Evolutionary conservation across 495 filamentous ascomycete species (phyloP), one percentile per base, ranked within the genome.

Genomic region (Aspergillus ellipticus): DNA sequence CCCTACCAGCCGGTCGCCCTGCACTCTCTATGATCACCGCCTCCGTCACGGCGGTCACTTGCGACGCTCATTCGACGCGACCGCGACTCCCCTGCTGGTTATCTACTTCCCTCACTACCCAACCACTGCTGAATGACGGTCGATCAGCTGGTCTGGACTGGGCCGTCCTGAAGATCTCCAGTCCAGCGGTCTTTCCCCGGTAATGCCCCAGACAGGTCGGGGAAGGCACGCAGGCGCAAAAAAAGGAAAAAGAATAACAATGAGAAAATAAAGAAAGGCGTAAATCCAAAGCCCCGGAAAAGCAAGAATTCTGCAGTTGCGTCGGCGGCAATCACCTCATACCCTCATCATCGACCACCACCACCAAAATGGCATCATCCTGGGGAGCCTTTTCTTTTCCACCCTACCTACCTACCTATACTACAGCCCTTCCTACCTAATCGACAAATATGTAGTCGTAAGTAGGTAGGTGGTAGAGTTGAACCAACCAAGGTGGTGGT

Each of bases 61-160:
- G 26, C 41, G 42, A 15, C 10, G 51, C 50, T 54, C 49, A 64
- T 64, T 64, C 57, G 57, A 54, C 49, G 48, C 24, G 31, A 26
- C 29, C 37, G 42, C 43, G 42, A 11, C 41, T 39, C 21, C 49
- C 50, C 28, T 49, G 48, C 39, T 48, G 42, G 43, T 49, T 24
- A 53, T 29, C 52, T 31, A 60, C 31, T 47, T 51, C 35, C 22
- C 45, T 31, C 33, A 28, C 37, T 56, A 50, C 42, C 61, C 57
- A 60, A 58, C 57, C 61, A 58, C 29, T 29, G 51, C 39, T 39
- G 56, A 37, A 24, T n/a, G 43, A 20, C 24, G 57, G 57, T 65
- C 54, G 63, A 65, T 65, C 59, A 56, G 56, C 59, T 55, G 59
- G 59, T 62, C 63, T 61, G 52, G 63, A 62, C 59, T 60, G 52